These are phyloP conservation scores for Corrigiola litoralis DNA, from an alignment of 179 eudicot species.

Conservation along the genomic window DNA sequence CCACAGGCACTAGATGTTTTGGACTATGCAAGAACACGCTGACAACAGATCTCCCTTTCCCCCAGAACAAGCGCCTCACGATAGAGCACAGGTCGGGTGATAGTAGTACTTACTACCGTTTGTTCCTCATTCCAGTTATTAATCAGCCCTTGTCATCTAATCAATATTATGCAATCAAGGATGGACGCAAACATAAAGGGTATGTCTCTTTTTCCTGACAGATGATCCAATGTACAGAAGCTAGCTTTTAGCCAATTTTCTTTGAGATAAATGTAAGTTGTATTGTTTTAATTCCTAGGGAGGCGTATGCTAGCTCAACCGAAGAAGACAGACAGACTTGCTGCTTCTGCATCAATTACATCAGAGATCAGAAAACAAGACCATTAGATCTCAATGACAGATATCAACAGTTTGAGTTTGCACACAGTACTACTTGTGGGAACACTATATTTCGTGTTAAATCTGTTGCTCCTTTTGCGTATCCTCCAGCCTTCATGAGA, in stretches of 20 bases:
- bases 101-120: not conserved
- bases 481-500: slow-evolving; percentile 45
- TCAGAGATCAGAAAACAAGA: slow-evolving; percentile 30
- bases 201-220: not conserved
- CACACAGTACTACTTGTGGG: not conserved
- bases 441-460: slow-evolving; percentile 21
- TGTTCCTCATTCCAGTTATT: slow-evolving; percentile 42
- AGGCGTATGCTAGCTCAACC: slow-evolving; percentile 41
- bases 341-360: slow-evolving; percentile 29
- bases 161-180: slow-evolving; percentile 42
- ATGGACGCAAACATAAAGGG: slow-evolving; percentile 49
- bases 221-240: not conserved
- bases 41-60: slow-evolving; percentile 25
- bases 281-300: too few species aligned
- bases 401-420: slow-evolving; percentile 40
- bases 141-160: slow-evolving; percentile 50
- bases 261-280: too few species aligned
- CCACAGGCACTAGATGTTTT: slow-evolving; percentile 14
- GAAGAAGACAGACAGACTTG: slow-evolving; percentile 34
- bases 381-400: slow-evolving; percentile 33
- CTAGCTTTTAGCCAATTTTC: too few species aligned
- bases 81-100: not conserved
- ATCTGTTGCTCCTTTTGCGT: slow-evolving; percentile 39
- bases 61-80: slow-evolving; percentile 27
- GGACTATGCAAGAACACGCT: slow-evolving; percentile 9